phyloP scores from a whole-genome alignment of 192 early-diverging fungal species.

The Backusella sp. region DNA sequence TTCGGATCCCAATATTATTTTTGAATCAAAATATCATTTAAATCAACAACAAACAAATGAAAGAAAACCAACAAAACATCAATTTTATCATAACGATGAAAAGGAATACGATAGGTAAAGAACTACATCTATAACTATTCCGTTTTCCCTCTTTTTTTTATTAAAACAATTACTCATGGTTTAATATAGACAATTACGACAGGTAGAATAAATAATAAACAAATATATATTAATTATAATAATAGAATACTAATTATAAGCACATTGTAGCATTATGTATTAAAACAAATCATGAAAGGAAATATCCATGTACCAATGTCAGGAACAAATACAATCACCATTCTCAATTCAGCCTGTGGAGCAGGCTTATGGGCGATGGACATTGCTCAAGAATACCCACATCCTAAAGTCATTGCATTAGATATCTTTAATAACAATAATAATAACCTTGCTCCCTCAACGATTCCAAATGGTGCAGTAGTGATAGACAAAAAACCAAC shows the following conservation, averaged over 20 bases:
- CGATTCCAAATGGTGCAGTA: background rate
- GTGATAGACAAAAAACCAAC: background rate
- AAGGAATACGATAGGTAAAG: conserved; percentile 30
- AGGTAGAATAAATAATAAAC: conserved; percentile 7
- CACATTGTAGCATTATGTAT: conserved; percentile 26
- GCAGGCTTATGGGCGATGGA: conserved; percentile 34
- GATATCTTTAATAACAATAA: conserved; percentile 12
- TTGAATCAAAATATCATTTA: conserved; percentile 7
- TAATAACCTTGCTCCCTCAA: background rate
- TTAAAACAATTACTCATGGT: background rate
- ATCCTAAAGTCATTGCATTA: conserved; percentile 19
- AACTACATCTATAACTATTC: background rate
- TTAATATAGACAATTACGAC: conserved; percentile 23
- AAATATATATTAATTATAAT: background rate
- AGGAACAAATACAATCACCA: background rate
- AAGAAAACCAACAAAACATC: background rate
- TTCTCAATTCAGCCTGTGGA: conserved; percentile 21
- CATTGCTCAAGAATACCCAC: conserved; percentile 18
- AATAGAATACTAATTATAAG: background rate
- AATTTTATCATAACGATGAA: conserved; percentile 15
- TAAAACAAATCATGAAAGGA: conserved; percentile 22
- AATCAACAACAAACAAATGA: conserved; percentile 3
- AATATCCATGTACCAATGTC: conserved; percentile 1
- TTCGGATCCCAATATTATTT: background rate
- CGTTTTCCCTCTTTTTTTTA: background rate